Evolutionary conservation across 192 early-diverging fungal genomes (phyloP).

Genomic region (Rhizophagus prolifer): DNA sequence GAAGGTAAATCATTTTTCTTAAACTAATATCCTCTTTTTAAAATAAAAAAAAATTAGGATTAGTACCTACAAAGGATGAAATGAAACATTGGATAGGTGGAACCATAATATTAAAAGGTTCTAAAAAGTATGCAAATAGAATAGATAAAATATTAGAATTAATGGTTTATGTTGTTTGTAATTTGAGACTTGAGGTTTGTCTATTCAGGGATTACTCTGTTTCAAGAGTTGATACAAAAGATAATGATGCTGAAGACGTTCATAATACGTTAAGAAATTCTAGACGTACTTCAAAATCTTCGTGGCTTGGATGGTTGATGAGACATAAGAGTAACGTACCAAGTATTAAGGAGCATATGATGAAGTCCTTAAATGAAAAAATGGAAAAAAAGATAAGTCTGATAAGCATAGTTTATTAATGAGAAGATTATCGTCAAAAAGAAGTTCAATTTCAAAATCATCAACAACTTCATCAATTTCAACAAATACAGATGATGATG

Average conservation of each 20-base stretch:
- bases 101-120: neutral
- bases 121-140: neutral
- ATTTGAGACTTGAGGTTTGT: constrained; percentile 71
- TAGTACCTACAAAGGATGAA: neutral
- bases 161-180: constrained; percentile 74
- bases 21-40: too few species aligned
- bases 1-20: constrained; percentile 8
- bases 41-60: neutral
- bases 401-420: neutral
- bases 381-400: neutral
- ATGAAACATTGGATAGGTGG: constrained; percentile 4
- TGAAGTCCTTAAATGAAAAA: constrained; percentile 15
- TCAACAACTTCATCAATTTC: constrained; percentile 7
- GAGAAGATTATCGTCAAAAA: neutral
- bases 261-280: constrained; percentile 25
- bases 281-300: constrained; percentile 39
- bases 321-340: constrained; percentile 29
- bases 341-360: constrained; percentile 32
- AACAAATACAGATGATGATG: constrained; percentile 26
- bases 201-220: constrained; percentile 74
- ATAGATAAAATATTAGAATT: constrained; percentile 77
- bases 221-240: constrained; percentile 29
- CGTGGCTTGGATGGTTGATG: constrained; percentile 37
- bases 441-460: neutral
- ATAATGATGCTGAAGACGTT: constrained; percentile 19